phyloP scores from a whole-genome alignment of 495 filamentous ascomycete species.

The Sordaria brevicollis region DNA sequence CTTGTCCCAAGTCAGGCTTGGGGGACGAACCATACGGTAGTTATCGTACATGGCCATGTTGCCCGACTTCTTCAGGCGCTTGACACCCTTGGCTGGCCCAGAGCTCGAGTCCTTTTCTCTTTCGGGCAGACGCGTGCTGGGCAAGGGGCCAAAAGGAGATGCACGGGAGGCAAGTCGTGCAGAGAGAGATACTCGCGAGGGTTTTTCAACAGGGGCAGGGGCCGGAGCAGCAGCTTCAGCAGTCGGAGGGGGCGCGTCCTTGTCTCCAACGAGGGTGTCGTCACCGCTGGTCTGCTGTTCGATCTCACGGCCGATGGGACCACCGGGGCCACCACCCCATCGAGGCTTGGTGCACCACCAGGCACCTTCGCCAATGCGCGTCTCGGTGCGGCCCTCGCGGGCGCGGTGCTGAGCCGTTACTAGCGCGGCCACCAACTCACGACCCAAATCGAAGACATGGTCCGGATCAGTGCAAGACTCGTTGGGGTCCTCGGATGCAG shows the following conservation, averaged over 20 bases:
- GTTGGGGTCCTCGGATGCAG: background rate
- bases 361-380: slow-evolving; percentile 57
- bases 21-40: slow-evolving; percentile 51
- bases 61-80: slow-evolving; percentile 35
- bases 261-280: slow-evolving; percentile 27
- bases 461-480: slow-evolving; percentile 21
- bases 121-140: background rate
- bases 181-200: background rate
- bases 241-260: slow-evolving; percentile 21
- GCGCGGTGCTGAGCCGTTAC: slow-evolving; percentile 75
- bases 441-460: slow-evolving; percentile 56
- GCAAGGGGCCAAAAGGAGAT: background rate
- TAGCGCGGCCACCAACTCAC: slow-evolving; percentile 65
- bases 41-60: slow-evolving; percentile 43
- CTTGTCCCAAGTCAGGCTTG: slow-evolving; percentile 64
- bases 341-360: slow-evolving; percentile 72
- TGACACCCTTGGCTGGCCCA: slow-evolving; percentile 30
- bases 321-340: slow-evolving; percentile 66
- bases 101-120: background rate
- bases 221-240: background rate
- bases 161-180: background rate
- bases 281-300: slow-evolving; percentile 30
- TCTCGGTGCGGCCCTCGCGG: slow-evolving; percentile 56
- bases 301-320: slow-evolving; percentile 48
- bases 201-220: slow-evolving; percentile 1